Evolutionary conservation across 805 yeast genomes (phyloP), one percentile per base, ranked within the genome.

Genomic region (Candida namnaoensis): DNA sequence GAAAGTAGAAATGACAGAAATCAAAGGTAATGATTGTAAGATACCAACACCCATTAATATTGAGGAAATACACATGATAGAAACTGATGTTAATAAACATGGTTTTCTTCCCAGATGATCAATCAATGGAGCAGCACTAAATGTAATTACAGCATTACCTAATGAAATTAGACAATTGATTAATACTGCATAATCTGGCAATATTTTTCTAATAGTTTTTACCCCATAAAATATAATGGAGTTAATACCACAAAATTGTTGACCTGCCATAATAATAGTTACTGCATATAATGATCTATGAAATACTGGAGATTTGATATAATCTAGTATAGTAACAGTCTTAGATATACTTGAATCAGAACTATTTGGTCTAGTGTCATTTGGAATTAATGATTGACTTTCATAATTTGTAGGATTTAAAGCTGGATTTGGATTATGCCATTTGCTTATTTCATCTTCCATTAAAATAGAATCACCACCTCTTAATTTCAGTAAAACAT

Each of bases 221-320:
- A 91, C 96, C 5, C 99, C 99, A 59, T 91, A 93, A 57, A 91
- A 87, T 19, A 93, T 78, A 45, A 93, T 88, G 2, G 96, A 79
- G 60, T 93, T 93, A 57, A 93, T 86, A 32, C 99, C 99, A 51
- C 88, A 80, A 44, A 91, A 76, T 60, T 93, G 99, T 64, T 93
- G 99, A 14, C 90, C 82, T 19, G 81, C 65, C 69, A 90, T 74
- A 14, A 88, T 71, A 3, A 82, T 76, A 0, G 88, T 76, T 9
- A 88, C 84, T 1, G 80, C 82, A 15, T 73, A 52, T 38, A 80
- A 68, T 5, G 93, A 79, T 40, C 74, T 74, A 32, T 64, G 58
- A 61, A 74, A 88, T 36, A 61, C 68, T 0, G 75, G 62, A 14
- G 69, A 62, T 1, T 68, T 66, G 36, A 83, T 48, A 56, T 86